Percentiles rank a stretch among this genome's conserved stretches.
Conservation (phyloP, 495 filamentous ascomycete genomes). For the Aspergillus diversus region DNA sequence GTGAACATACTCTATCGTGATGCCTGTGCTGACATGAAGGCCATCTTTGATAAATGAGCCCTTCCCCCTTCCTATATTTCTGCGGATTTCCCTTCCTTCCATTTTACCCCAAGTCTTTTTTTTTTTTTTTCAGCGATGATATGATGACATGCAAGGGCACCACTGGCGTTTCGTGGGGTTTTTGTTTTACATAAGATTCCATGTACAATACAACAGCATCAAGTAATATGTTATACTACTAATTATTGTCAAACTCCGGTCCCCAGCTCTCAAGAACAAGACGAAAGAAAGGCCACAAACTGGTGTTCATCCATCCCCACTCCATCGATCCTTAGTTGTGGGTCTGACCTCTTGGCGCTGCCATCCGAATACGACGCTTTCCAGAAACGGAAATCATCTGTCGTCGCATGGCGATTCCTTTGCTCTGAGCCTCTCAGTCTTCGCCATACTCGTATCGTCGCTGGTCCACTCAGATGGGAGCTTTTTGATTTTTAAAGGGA, state of each 20-base stretch:
- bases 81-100: constrained; percentile 1
- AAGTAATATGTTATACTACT: too few relatives aligned
- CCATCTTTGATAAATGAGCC: constrained; percentile 37
- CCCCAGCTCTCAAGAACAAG: not conserved
- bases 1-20: constrained; percentile 47
- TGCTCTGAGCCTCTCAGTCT: not conserved
- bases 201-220: not conserved
- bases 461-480: not conserved
- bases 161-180: not conserved
- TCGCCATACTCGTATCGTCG: not conserved
- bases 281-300: too few relatives aligned
- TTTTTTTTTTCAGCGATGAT: constrained; percentile 3
- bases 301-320: too few relatives aligned
- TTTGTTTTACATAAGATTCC: not conserved
- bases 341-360: not conserved
- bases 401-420: not conserved
- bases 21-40: constrained; percentile 51
- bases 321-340: too few relatives aligned
- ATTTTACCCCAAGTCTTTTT: not conserved
- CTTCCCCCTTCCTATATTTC: not conserved
- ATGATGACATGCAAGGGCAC: not conserved
- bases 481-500: too few relatives aligned
- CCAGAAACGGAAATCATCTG: constrained; percentile 6
- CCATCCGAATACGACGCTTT: constrained; percentile 16
- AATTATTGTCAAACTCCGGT: too few relatives aligned